A percentile compares a stretch with the other conserved stretches of the same genome.
phyloP scores from a whole-genome alignment of 1,284 basidiomycete genomes.

The Waitea zeae region DNA sequence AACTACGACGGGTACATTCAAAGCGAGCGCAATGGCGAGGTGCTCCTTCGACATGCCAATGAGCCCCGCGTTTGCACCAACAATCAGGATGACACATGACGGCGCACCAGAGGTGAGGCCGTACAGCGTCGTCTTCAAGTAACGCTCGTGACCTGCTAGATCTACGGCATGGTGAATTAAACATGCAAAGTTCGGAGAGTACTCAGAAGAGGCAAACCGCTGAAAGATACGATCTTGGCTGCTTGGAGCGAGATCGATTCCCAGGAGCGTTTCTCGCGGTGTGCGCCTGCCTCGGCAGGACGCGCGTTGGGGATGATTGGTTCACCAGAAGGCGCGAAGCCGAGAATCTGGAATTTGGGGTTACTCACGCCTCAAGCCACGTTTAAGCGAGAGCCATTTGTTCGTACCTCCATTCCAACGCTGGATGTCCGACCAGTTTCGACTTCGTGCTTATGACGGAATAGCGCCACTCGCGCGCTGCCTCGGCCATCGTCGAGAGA shows the following conservation, averaged over 20 bases:
- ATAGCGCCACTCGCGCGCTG: constrained; percentile 80
- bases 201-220: constrained; percentile 29
- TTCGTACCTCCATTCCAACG: constrained; percentile 82
- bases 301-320: constrained; percentile 58
- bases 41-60: constrained; percentile 99
- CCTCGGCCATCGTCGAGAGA: constrained; percentile 91
- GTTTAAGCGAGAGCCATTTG: too few species aligned
- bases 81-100: constrained; percentile 91
- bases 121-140: constrained; percentile 87
- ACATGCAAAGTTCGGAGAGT: constrained; percentile 4
- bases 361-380: constrained; percentile 1
- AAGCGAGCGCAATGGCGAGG: constrained; percentile 83
- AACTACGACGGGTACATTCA: constrained; percentile 87
- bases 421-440: constrained; percentile 91
- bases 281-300: too few species aligned
- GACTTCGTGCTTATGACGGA: constrained; percentile 95
- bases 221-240: constrained; percentile 91
- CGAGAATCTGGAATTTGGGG: constrained; percentile 48
- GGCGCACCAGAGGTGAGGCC: constrained; percentile 89
- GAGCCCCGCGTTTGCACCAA: constrained; percentile 88
- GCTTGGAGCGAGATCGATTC: constrained; percentile 88
- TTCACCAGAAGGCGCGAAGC: constrained; percentile 57
- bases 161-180: constrained; percentile 26
- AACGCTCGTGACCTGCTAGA: constrained; percentile 81
- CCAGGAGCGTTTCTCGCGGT: constrained; percentile 84